These are phyloP conservation scores for Rhodocollybia butyracea DNA, from an alignment of 768 basidiomycete genomes.

Conservation along the genomic window DNA sequence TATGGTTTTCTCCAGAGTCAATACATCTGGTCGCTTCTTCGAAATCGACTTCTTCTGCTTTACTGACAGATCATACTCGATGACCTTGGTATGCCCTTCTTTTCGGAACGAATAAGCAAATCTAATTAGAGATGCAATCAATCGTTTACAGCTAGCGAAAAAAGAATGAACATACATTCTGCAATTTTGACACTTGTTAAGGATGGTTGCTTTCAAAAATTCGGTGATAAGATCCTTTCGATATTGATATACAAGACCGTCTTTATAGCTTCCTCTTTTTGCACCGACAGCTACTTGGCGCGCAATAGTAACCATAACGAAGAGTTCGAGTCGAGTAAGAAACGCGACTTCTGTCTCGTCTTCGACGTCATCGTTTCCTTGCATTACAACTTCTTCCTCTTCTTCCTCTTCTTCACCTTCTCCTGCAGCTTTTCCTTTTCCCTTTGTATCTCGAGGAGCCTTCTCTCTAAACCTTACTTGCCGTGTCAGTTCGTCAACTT, in stretches of 20 bases:
- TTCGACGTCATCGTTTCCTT: conserved; percentile 26
- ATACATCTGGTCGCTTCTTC: conserved; percentile 73
- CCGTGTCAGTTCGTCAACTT: conserved; percentile 65
- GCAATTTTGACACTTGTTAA: conserved; percentile 72
- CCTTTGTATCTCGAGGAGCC: conserved; percentile 34
- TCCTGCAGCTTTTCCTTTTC: conserved; percentile 19
- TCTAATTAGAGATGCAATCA: conserved; percentile 32
- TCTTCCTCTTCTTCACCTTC: conserved; percentile 39
- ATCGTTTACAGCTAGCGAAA: conserved; percentile 8
- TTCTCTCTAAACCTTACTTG: conserved; percentile 23
- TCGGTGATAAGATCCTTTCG: conserved; percentile 81
- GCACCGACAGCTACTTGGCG: conserved; percentile 36
- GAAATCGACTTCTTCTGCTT: conserved; percentile 70
- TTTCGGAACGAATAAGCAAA: conserved; percentile 86
- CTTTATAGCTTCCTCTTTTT: conserved; percentile 85
- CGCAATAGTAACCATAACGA: conserved; percentile 56
- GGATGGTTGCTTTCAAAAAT: conserved; percentile 66
- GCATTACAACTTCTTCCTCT: conserved; percentile 8
- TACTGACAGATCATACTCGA: conserved; percentile 83
- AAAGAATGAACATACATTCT: conserved; percentile 74
- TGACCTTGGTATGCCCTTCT: conserved; percentile 90
- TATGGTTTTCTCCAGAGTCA: conserved; percentile 47
- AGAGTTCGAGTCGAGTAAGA: conserved; percentile 59
- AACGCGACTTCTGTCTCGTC: conserved; percentile 63
- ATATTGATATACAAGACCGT: conserved; percentile 80